Evolutionary conservation across 192 early-diverging fungal genomes (phyloP), one percentile per base, ranked within the genome.

Genomic region (Coemansia sp.): DNA sequence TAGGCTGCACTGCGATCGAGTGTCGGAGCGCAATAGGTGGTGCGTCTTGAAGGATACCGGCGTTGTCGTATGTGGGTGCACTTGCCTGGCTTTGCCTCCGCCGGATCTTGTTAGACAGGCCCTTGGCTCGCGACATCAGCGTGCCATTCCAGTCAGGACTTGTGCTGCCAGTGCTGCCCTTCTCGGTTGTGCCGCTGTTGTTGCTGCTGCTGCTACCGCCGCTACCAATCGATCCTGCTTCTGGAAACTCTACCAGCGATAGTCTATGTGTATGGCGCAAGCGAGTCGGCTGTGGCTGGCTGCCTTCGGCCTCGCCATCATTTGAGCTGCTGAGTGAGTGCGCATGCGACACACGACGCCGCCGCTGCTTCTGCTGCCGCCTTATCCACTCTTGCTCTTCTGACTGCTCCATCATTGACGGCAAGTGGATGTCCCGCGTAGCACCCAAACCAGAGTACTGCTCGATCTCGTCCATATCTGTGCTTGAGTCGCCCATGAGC

Each of bases 351-450:
- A 65, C 15, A 12, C 69, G 75, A 10, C 39, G 70, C 3, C n/a
- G 53, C 0, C 71, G 62, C 13, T 60, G 70, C 18, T 40, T 46
- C 41, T 39, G 24, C 43, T 64, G 22, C 27, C 8, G 22, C 27
- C 8, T 18, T 22, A 78, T 39, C 73, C 73, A 71, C 49, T 78
- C 76, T 65, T 70, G 68, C 68, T 83, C 81, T 47, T 83, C 81
- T 4, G 24, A 47, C 29, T 69, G 73, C 39, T 65, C 73, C 81
- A 83, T 83, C 61, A 83, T 72, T 16, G 65, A 61, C 15, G 73
- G 73, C 31, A 83, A 46, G 3, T 62, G 73, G 12, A 66, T 53
- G 57, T 60, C 39, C 38, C 31, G 49, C 52, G 33, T 38, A 36
- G 65, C 73, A 64, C 81, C 64, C 18, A 83, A 50, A 0, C 81